Evolutionary conservation across 192 early-diverging fungal species (phyloP).

Genomic region (Coemansia sp.): DNA sequence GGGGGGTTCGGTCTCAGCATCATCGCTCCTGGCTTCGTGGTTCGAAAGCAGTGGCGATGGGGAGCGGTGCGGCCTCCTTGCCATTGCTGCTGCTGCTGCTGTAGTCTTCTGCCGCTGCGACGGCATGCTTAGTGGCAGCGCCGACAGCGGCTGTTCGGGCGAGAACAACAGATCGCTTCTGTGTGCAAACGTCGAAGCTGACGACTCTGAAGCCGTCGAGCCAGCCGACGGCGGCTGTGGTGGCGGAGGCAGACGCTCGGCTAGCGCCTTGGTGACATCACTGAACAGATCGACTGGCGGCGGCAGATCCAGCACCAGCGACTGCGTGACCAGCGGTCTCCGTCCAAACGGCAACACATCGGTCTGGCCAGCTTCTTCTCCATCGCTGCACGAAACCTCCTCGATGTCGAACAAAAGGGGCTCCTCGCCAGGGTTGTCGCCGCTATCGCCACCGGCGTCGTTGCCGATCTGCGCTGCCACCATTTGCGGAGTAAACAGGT

Average conservation of each 20-base stretch:
- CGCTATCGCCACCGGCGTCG: background rate
- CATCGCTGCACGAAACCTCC: conserved; percentile 4
- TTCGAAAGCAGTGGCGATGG: too few species aligned
- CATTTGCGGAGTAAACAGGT: conserved; percentile 29
- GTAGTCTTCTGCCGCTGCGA: background rate
- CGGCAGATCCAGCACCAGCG: conserved; percentile 42
- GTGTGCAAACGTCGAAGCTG: conserved; percentile 24
- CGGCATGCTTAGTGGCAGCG: conserved; percentile 10
- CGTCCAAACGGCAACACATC: too few species aligned
- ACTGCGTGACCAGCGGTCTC: conserved; percentile 13
- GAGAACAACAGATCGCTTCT: conserved; percentile 12
- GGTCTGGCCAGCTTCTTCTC: background rate
- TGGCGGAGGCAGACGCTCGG: conserved; percentile 29
- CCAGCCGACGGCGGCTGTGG: conserved; percentile 18
- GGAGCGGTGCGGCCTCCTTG: too few species aligned
- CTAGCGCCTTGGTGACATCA: conserved; percentile 47
- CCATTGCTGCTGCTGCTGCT: background rate
- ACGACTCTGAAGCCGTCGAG: conserved; percentile 24
- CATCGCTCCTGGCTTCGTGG: too few species aligned
- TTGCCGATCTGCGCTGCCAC: conserved; percentile 13
- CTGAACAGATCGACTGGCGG: conserved; percentile 37
- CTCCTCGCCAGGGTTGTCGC: conserved; percentile 4
- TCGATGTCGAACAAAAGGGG: background rate
- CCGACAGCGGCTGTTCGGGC: conserved; percentile 19
- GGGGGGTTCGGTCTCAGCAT: background rate